Evolutionary conservation across 768 basidiomycete species (phyloP).

Genomic region (Russula sp.): DNA sequence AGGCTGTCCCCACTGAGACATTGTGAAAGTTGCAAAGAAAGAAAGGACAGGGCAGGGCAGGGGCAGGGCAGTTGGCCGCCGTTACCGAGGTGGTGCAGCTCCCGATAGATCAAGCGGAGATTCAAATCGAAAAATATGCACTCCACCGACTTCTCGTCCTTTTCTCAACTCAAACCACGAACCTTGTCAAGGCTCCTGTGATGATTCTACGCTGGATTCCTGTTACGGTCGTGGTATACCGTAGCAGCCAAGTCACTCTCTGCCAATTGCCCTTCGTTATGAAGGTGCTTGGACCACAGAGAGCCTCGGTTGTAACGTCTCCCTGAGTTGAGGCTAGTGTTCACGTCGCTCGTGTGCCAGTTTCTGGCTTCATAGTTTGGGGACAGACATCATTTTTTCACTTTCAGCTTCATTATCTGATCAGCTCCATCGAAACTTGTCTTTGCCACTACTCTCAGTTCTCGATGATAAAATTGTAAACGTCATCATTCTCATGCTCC

Average conservation of each 20-base stretch:
- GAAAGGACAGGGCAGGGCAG: background rate
- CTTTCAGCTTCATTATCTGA: background rate
- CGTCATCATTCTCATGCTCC: background rate
- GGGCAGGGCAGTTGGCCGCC: too few species aligned
- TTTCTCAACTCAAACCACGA: slow-evolving; percentile 31
- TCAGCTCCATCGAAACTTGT: background rate
- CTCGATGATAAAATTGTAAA: background rate
- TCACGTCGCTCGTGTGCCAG: slow-evolving; percentile 26
- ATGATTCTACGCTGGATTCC: slow-evolving; percentile 40
- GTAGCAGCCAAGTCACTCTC: slow-evolving; percentile 31
- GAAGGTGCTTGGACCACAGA: slow-evolving; percentile 41
- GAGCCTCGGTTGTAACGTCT: slow-evolving; percentile 38
- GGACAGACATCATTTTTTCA: slow-evolving; percentile 42
- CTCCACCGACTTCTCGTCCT: background rate
- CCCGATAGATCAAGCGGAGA: slow-evolving; percentile 11
- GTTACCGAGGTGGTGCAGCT: background rate
- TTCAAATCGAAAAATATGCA: background rate
- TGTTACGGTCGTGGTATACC: slow-evolving; percentile 73
- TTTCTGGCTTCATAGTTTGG: slow-evolving; percentile 56
- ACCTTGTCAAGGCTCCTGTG: slow-evolving; percentile 61
- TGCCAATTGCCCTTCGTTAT: slow-evolving; percentile 52
- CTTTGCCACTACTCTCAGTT: background rate
- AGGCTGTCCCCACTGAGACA: slow-evolving; percentile 73
- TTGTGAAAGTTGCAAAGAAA: slow-evolving; percentile 28
- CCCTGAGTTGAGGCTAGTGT: slow-evolving; percentile 51